These are phyloP conservation scores for Talaromyces islandicus DNA, from an alignment of 2,329 filamentous ascomycete species.

Conservation along the genomic window DNA sequence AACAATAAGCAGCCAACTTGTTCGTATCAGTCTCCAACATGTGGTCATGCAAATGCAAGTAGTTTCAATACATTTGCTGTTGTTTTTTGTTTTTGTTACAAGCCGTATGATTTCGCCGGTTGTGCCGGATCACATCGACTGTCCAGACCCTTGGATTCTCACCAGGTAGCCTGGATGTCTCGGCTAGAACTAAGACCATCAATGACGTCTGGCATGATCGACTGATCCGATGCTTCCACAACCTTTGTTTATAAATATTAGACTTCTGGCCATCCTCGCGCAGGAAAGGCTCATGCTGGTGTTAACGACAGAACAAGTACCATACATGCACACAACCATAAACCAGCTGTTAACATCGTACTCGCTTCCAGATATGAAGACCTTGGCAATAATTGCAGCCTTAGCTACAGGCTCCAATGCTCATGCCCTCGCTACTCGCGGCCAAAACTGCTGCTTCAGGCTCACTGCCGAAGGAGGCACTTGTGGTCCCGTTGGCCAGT, in stretches of 20 bases:
- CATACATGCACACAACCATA: neutral
- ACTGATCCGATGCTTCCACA: neutral
- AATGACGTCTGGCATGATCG: neutral
- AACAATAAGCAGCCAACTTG: neutral
- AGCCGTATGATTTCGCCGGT: neutral
- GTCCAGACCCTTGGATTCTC: neutral
- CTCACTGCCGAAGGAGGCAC: conserved; percentile 45
- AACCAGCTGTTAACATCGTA: neutral
- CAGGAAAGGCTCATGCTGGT: neutral
- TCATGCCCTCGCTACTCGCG: conserved; percentile 36
- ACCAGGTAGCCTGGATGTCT: neutral
- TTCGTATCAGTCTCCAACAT: neutral
- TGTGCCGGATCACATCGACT: neutral
- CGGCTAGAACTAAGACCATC: neutral
- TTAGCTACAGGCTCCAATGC: conserved; percentile 38
- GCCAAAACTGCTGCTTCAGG: conserved; percentile 47
- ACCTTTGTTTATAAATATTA: neutral
- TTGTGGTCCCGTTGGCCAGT: conserved; percentile 51
- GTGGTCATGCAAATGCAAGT: neutral
- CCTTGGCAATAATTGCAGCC: conserved; percentile 29
- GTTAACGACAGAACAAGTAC: neutral
- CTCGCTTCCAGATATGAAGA: neutral
- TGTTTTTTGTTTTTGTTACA: neutral
- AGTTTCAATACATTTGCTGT: neutral
- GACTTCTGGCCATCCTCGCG: neutral